Evolutionary conservation across 352 stramenopile species (phyloP).

Genomic region (Pythium rishiriense): DNA sequence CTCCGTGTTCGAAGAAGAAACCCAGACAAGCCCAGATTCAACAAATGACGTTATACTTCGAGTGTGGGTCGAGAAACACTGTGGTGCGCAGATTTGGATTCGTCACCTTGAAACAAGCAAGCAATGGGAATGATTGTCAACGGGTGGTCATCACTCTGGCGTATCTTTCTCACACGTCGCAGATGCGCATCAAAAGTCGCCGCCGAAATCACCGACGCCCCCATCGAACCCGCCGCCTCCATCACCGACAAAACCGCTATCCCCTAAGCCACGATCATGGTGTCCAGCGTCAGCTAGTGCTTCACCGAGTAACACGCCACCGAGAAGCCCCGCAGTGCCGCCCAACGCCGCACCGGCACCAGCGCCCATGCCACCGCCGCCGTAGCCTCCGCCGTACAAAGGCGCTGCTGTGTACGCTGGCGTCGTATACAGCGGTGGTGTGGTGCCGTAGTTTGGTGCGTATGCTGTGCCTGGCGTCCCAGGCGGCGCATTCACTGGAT

Average conservation of each 20-base stretch:
- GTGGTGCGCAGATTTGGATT: too few relatives aligned
- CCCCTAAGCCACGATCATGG: constrained; percentile 7
- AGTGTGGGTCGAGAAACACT: too few relatives aligned
- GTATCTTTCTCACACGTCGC: constrained; percentile 16
- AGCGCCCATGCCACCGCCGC: constrained; percentile 39
- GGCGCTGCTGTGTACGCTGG: constrained; percentile 6
- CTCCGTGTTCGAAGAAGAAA: too few relatives aligned
- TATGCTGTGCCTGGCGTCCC: neutral
- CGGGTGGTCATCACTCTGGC: too few relatives aligned
- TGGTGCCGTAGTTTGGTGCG: constrained; percentile 7
- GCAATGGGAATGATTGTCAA: constrained; percentile 8
- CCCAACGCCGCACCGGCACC: constrained; percentile 47
- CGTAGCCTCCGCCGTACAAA: constrained; percentile 20
- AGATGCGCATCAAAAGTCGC: constrained; percentile 43
- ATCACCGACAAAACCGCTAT: constrained; percentile 9
- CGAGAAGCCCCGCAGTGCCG: constrained; percentile 45
- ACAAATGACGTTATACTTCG: too few relatives aligned
- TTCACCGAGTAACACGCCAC: constrained; percentile 44
- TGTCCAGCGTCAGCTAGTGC: constrained; percentile 35
- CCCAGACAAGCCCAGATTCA: neutral
- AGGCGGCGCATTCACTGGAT: constrained; percentile 11
- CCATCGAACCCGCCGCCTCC: constrained; percentile 23
- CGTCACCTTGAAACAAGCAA: too few relatives aligned
- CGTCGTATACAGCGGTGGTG: constrained; percentile 15
- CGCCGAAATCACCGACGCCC: constrained; percentile 35